Evolutionary conservation across 805 yeast species (phyloP).

Genomic region (Hagleromyces aurorensis): DNA sequence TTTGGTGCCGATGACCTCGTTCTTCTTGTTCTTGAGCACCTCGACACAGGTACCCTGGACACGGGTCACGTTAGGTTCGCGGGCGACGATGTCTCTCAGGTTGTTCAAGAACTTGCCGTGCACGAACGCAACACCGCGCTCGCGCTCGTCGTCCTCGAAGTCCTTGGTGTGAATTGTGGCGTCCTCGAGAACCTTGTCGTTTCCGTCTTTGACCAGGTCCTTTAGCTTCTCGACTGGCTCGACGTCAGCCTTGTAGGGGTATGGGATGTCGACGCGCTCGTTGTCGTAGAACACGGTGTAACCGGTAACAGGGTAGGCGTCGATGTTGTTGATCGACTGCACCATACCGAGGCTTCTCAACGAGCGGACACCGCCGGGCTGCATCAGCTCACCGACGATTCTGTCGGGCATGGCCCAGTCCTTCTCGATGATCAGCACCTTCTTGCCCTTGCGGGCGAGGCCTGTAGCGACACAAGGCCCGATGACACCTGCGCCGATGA

Average conservation of each 20-base stretch:
- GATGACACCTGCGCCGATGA: slow-evolving; percentile 97
- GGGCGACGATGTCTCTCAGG: slow-evolving; percentile 59
- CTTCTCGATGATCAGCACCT: slow-evolving; percentile 68
- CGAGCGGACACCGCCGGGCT: slow-evolving; percentile 92
- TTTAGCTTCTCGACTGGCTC: slow-evolving; percentile 43
- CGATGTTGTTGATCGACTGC: slow-evolving; percentile 40
- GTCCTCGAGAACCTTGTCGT: slow-evolving; percentile 48
- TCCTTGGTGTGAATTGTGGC: slow-evolving; percentile 40
- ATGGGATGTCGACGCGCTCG: slow-evolving; percentile 51
- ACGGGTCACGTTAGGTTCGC: slow-evolving; percentile 67
- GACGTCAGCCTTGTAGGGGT: slow-evolving; percentile 54
- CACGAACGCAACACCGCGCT: slow-evolving; percentile 78
- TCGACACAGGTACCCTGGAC: slow-evolving; percentile 78
- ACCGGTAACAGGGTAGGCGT: slow-evolving; percentile 71
- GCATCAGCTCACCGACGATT: slow-evolving; percentile 94
- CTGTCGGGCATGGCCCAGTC: slow-evolving; percentile 92
- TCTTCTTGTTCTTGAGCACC: slow-evolving; percentile 45
- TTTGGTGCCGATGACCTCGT: slow-evolving; percentile 68
- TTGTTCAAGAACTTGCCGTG: slow-evolving; percentile 84
- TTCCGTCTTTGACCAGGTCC: slow-evolving; percentile 48
- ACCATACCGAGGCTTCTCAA: slow-evolving; percentile 76
- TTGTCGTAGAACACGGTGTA: slow-evolving; percentile 69
- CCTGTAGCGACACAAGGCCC: slow-evolving; percentile 92
- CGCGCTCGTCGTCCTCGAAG: slow-evolving; percentile 52
- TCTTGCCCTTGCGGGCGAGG: slow-evolving; percentile 82